These are phyloP conservation scores for Schoenoplectus tabernaemontani DNA, from an alignment of 202 grass and related monocot genomes.

Conservation along the genomic window DNA sequence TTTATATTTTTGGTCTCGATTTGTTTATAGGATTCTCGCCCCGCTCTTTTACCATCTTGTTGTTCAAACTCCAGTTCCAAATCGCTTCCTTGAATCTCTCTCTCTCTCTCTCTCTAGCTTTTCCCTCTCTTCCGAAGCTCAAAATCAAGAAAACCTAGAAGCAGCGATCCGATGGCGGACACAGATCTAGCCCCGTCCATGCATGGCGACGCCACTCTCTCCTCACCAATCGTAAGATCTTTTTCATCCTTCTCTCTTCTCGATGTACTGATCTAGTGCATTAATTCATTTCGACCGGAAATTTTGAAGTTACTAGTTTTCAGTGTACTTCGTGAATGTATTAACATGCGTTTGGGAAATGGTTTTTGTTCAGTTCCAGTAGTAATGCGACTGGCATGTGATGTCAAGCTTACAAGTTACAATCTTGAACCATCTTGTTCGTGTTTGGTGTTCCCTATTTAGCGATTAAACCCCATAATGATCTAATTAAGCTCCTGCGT, in stretches of 20 bases:
- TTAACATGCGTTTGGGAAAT: not conserved
- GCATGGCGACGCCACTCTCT: not conserved
- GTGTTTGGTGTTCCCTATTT: not conserved
- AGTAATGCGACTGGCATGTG: not conserved
- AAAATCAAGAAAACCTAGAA: constrained; percentile 32
- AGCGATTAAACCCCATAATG: not conserved
- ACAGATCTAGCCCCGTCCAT: constrained; percentile 24
- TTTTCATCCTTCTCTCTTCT: not conserved
- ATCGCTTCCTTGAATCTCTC: constrained; percentile 31
- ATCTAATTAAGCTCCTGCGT: not conserved
- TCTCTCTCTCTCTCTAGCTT: not conserved
- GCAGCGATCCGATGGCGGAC: constrained; percentile 36
- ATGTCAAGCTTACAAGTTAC: too few relatives aligned
- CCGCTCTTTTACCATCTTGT: not conserved
- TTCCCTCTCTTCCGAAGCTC: too few relatives aligned
- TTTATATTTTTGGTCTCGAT: not conserved
- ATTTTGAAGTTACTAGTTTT: not conserved
- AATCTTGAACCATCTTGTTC: not conserved
- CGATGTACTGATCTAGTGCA: not conserved
- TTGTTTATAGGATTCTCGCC: not conserved
- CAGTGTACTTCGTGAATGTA: not conserved
- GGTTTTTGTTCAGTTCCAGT: not conserved
- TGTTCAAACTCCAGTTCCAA: constrained; percentile 30
- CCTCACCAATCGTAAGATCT: constrained; percentile 36
- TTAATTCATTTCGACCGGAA: not conserved